Base-by-base conservation (phyloP, 495 filamentous ascomycete genomes). In the Hypoxylon cercidicola region DNA sequence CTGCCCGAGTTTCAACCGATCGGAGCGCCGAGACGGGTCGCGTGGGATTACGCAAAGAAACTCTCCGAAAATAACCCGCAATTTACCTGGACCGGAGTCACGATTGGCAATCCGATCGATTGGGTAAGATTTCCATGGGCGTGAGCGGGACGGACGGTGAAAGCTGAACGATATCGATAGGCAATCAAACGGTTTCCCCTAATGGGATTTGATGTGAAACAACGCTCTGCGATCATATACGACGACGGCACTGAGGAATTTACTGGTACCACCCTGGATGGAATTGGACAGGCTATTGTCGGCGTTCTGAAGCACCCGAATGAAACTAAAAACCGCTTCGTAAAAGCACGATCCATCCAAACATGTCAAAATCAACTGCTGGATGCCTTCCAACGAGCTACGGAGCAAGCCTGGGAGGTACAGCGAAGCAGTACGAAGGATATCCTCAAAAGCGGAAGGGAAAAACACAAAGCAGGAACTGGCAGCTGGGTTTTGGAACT, bases 181-280 rank as follows among this genome's bases (percentile, higher is more conserved):
- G 66, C 69, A 12, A 23, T 74, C 10, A 52, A 44, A 20, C 64
- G 62, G 5, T 74, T 70, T 1, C 64, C 66, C 0, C 62, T 76
- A 15, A 56, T 85, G 69, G 73, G 73, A 20, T 67, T 83, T 13
- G 74, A 82, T 39, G 30, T 79, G 8, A 47, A 70, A 7, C 74
- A 74, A 1, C 75, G 73, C 5, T 72, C 63, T 11, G 74, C 74
- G 0, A 64, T 60, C 0, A 60, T 87, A n/a, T 83, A 75, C 58
- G 81, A 86, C 39, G 74, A 76, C 0, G 83, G 84, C 3, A 69
- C 76, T 16, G 66, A 64, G 19, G 53, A 58, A 13, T 77, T 83
- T 60, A 81, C 77, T 10, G 59, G 72, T 19, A 84, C 82, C 0
- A 80, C 74, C 4, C 66, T 84, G 8, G 51, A 72, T 1, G 72